Percentiles rank a stretch among this genome's conserved stretches.
Conservation (phyloP, 805 yeast species). For the Lipomyces yamanashiensis region DNA sequence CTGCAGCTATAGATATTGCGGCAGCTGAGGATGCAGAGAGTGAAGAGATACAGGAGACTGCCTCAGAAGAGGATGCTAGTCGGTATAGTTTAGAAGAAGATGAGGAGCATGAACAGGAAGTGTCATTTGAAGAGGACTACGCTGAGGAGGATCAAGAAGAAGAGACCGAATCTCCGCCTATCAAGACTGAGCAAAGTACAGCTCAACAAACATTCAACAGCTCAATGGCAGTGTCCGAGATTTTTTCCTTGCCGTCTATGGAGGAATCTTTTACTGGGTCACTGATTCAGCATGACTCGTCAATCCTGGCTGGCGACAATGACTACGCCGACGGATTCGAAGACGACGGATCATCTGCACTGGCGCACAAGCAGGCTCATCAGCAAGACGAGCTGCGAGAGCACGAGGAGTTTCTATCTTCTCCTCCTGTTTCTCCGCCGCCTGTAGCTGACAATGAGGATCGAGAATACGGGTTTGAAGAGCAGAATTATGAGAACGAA, state of each 20-base stretch:
- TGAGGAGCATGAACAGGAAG: background rate
- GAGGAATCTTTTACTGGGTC: slow-evolving; percentile 31
- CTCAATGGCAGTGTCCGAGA: slow-evolving; percentile 6
- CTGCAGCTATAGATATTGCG: background rate
- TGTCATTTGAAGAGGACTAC: background rate
- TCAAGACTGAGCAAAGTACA: background rate
- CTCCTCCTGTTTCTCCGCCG: slow-evolving; percentile 24
- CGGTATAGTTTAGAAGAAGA: background rate
- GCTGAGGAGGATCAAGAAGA: slow-evolving; percentile 1
- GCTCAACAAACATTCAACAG: slow-evolving; percentile 11
- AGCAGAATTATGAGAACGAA: background rate
- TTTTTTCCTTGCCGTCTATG: slow-evolving; percentile 29
- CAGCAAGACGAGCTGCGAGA: slow-evolving; percentile 9
- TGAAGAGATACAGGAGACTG: background rate
- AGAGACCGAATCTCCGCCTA: background rate
- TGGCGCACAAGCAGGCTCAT: background rate
- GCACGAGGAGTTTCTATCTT: slow-evolving; percentile 14
- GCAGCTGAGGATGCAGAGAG: background rate
- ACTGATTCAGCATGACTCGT: slow-evolving; percentile 6
- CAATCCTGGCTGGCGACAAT: slow-evolving; percentile 1
- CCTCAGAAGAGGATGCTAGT: background rate
- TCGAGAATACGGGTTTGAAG: slow-evolving; percentile 3
- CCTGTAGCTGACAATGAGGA: slow-evolving; percentile 17
- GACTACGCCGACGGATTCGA: background rate
- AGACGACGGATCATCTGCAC: slow-evolving; percentile 5